Evolutionary conservation across 2,329 filamentous ascomycete genomes (phyloP).

Genomic region (Diaporthe sp.): DNA sequence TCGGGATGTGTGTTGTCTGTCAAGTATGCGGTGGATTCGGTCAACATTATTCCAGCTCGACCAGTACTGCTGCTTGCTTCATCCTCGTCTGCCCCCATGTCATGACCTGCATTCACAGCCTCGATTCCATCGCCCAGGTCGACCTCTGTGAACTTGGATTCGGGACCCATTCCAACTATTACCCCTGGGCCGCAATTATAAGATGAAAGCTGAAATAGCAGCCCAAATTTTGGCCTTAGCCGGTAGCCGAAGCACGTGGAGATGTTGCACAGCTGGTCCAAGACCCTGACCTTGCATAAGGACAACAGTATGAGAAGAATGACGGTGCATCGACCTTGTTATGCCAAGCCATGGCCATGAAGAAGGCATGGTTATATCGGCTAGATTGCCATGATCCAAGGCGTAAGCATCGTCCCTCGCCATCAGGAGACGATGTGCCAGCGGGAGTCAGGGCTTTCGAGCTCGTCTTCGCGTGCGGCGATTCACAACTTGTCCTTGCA

Average conservation of each 20-base stretch:
- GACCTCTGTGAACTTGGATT: background rate
- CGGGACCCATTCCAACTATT: background rate
- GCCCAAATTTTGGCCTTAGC: background rate
- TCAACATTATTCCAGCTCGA: background rate
- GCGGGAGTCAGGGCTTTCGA: background rate
- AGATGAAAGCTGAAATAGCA: background rate
- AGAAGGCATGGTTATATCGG: conserved; percentile 3
- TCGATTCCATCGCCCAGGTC: conserved; percentile 3
- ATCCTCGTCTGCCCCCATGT: background rate
- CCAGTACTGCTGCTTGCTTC: background rate
- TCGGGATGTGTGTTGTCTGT: background rate
- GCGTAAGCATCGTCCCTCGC: background rate
- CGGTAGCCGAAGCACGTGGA: background rate
- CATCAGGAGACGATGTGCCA: background rate
- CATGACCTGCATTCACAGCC: background rate
- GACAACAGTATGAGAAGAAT: background rate
- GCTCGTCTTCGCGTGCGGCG: background rate
- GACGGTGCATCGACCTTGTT: conserved; percentile 1
- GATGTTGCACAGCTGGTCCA: background rate
- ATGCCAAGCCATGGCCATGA: conserved; percentile 9
- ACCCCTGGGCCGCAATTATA: background rate
- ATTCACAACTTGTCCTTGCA: background rate
- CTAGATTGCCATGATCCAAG: background rate
- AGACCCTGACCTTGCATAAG: background rate
- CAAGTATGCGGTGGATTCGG: background rate